Percentiles rank a stretch among this genome's conserved stretches.
phyloP scores from a whole-genome alignment of 805 yeast species.

The Candida piceae region DNA sequence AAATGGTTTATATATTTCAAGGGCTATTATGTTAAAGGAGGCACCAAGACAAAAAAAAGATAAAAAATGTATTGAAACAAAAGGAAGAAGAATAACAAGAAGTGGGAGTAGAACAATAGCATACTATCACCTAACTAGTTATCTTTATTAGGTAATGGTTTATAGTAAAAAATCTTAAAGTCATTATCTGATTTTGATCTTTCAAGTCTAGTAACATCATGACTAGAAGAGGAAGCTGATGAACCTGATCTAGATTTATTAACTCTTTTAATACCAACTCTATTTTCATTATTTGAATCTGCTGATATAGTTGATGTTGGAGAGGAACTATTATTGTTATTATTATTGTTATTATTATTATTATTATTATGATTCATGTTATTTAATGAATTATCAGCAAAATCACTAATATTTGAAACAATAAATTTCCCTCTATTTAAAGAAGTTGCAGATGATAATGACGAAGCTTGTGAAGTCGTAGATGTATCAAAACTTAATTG shows the following conservation, averaged over 20 bases:
- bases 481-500: slow-evolving; percentile 17
- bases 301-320: slow-evolving; percentile 18
- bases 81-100: too few species aligned
- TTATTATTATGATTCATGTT: too few species aligned
- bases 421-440: neutral
- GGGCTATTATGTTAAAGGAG: too few species aligned
- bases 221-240: neutral
- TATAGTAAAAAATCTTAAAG: slow-evolving; percentile 8
- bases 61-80: too few species aligned
- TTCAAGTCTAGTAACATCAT: neutral
- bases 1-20: too few species aligned
- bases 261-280: neutral
- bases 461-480: slow-evolving; percentile 9
- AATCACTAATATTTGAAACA: neutral
- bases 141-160: too few species aligned
- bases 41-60: too few species aligned
- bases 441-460: slow-evolving; percentile 8
- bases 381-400: neutral
- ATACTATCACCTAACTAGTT: too few species aligned
- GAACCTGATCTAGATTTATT: neutral
- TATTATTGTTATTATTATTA: too few species aligned
- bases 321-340: neutral
- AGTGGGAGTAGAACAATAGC: too few species aligned
- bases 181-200: slow-evolving; percentile 1
- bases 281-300: slow-evolving; percentile 9